Base-by-base conservation (phyloP, 2,329 filamentous ascomycete species). In the Penicillium thymicola region DNA sequence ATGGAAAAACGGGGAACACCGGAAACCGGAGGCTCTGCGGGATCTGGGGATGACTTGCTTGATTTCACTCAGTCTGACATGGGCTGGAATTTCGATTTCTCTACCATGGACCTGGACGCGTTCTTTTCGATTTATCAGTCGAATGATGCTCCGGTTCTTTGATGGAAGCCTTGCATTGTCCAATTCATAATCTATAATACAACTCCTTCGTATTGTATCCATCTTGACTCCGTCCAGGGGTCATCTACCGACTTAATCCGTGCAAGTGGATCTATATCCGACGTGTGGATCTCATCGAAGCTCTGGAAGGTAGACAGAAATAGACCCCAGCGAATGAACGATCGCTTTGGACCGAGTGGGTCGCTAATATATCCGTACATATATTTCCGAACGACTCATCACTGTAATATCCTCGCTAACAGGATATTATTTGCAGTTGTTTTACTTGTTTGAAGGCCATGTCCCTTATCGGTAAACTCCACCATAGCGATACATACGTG, bases 71-170 rank as follows among this genome's bases (percentile, higher is more conserved):
- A 71, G 58, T 68, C 70, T 2, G 71, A 75, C 47, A 71, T 74
- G 67, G 72, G 70, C 5, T 75, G 72, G 72, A 66, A 75, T 48
- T 72, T 75, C 55, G 71, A 75, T 40, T 74, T 75, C 47, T 75
- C 72, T 3, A 74, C 72, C 1, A 74, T 75, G 72, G 73, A 75
- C 48, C 56, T 75, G 6, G 73, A 75, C 32, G 67, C 71, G 0
- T 75, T 75, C 37, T 70, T 75, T 45, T 75, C 73, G 4, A 58
- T 73, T 16, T 67, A 73, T 55, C 69, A 69, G 7, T 57, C 61
- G 7, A 57, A 63, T 28, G 61, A 65, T 21, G 36, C 55, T 7
- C 55, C 59, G 2, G n/a, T 14, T 13, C 27, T 34, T 40, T 59
- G 34, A 59, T 14, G 21, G 10, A 21, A 4, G 2, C 5, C 30